Evolutionary conservation across 2,329 filamentous ascomycete species (phyloP), one percentile per base, ranked within the genome.

Genomic region (Claviceps sp.): DNA sequence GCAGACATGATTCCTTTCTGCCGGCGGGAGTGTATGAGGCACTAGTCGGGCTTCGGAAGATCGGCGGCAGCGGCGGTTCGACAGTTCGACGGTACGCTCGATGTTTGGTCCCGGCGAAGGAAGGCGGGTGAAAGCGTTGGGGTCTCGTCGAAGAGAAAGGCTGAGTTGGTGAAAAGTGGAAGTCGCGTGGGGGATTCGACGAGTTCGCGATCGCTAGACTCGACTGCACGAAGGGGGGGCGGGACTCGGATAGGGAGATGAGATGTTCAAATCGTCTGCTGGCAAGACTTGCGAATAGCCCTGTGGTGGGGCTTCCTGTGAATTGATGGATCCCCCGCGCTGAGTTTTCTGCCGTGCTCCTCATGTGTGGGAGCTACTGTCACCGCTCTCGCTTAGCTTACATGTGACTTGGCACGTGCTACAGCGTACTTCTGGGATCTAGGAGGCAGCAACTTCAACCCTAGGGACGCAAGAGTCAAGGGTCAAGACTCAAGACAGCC

Each of bases 301-400:
- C 67, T 68, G 59, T 62, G 60, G 67, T 66, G 67, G 67, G 67
- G 65, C 61, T 50, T 50, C 42, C 47, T 9, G 42, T 26, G 53
- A 57, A 54, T 54, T 30, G 30, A 51, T 56, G 49, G 50, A 37
- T 34, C 20, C 55, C 54, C 65, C 66, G 65, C 65, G 66, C 67
- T 64, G 62, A 65, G 60, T 64, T 69, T 68, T 69, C 65, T 67
- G 63, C 62, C 66, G 55, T 56, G 55, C 57, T 47, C 54, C 55
- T 50, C 56, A 60, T 65, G 61, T 69, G 67, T 69, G 67, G 65
- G 65, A 61, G 63, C 62, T 70, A 71, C 63, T 66, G 66, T 70
- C 64, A 67, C 61, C 55, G 51, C 44, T 18, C 47, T 55, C 53
- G 53, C 53, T 55, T 55, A 55, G 53, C 13, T 37, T 24, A 24